Percentiles rank a stretch among this genome's conserved stretches.
Evolutionary conservation across 23 red algal species (phyloP).

Genomic region (Cyanidioschyzon merolae): DNA sequence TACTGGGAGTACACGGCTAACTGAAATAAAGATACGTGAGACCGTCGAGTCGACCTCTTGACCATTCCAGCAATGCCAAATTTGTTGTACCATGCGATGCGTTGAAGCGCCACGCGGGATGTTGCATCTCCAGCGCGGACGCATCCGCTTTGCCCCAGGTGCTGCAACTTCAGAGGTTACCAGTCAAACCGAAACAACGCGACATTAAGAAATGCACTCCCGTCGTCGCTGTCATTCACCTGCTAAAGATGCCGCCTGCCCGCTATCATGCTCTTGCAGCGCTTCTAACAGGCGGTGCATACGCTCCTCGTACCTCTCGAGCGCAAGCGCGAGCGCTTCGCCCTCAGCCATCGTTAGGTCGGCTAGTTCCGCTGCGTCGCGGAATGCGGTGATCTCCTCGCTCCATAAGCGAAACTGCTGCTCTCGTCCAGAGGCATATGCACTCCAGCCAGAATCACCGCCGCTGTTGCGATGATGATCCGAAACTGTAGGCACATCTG

Average conservation of each 20-base stretch:
- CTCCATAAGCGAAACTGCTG: background rate
- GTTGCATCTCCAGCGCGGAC: too few relatives aligned
- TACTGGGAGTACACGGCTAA: background rate
- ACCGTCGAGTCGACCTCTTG: too few relatives aligned
- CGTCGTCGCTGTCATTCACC: too few relatives aligned
- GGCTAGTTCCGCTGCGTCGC: constrained; percentile 4
- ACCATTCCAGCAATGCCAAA: too few relatives aligned
- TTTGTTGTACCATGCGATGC: too few relatives aligned
- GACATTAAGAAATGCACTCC: too few relatives aligned
- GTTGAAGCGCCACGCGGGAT: too few relatives aligned
- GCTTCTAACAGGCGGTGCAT: background rate
- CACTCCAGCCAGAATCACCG: background rate
- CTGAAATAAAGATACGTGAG: background rate
- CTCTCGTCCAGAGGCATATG: background rate
- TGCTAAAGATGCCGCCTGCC: too few relatives aligned
- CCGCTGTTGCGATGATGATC: background rate
- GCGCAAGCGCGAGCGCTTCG: constrained; percentile 8
- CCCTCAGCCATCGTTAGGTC: background rate
- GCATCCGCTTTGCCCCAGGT: too few relatives aligned
- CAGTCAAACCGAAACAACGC: too few relatives aligned
- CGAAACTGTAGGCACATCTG: background rate
- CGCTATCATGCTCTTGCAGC: too few relatives aligned
- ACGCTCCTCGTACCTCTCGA: background rate
- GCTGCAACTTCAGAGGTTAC: too few relatives aligned
- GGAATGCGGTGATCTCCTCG: background rate